A percentile compares a stretch with the other conserved stretches of the same genome.
phyloP scores from a whole-genome alignment of 1,139 yeast genomes.

The Saccharomyces hybrid region DNA sequence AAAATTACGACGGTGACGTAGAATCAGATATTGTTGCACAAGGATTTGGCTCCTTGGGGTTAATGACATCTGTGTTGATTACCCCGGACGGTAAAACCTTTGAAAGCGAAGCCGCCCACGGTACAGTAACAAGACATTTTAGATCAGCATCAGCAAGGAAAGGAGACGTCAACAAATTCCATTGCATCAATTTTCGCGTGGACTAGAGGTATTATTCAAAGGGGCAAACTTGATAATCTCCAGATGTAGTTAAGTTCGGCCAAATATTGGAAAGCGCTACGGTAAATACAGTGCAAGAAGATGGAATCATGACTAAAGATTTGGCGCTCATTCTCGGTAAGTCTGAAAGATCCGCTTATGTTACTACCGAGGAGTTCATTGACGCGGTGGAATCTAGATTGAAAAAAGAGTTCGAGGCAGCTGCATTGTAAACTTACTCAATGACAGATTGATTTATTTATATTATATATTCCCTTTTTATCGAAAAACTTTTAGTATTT shows the following conservation, averaged over 20 bases:
- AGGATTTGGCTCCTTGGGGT: conserved; percentile 92
- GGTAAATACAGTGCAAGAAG: conserved; percentile 74
- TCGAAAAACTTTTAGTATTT: background rate
- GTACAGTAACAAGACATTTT: conserved; percentile 93
- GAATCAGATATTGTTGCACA: conserved; percentile 96
- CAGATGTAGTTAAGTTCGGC: conserved; percentile 76
- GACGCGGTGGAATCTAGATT: conserved; percentile 64
- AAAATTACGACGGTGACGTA: conserved; percentile 96
- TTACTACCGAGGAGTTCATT: conserved; percentile 84
- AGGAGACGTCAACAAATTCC: conserved; percentile 95
- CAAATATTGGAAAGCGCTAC: conserved; percentile 72
- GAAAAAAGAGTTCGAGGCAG: conserved; percentile 17
- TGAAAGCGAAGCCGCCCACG: conserved; percentile 96
- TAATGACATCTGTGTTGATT: conserved; percentile 90
- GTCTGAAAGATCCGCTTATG: conserved; percentile 72
- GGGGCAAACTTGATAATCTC: conserved; percentile 82
- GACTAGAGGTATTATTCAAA: conserved; percentile 86
- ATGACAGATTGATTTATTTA: background rate
- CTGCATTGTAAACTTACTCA: background rate
- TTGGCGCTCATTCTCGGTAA: conserved; percentile 82
- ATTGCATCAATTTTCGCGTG: conserved; percentile 97
- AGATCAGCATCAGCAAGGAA: conserved; percentile 92
- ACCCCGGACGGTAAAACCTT: conserved; percentile 94
- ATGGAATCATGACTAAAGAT: conserved; percentile 92
- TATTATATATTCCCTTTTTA: background rate